phyloP scores from a whole-genome alignment of 805 yeast genomes.

The Candida rishiriensis region DNA sequence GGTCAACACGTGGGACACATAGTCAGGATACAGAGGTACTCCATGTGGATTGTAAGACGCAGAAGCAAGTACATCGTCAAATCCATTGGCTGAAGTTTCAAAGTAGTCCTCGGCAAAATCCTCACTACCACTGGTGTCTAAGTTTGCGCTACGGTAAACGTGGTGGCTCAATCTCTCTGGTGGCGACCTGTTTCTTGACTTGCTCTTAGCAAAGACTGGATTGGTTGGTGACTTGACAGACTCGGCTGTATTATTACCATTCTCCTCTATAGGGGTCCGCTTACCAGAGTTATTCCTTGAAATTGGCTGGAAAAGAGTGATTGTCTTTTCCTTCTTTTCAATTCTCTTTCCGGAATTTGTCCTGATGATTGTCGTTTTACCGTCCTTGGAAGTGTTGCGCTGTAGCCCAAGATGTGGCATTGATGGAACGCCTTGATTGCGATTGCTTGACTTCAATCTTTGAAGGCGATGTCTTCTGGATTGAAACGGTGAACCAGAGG shows the following conservation, averaged over 20 bases:
- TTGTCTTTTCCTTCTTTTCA: conserved; percentile 23
- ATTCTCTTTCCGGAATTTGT: conserved; percentile 13
- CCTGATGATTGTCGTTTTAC: not conserved
- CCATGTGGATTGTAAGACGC: not conserved
- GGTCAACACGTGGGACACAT: not conserved
- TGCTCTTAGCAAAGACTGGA: too few relatives aligned
- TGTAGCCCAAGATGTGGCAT: not conserved
- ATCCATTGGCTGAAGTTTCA: not conserved
- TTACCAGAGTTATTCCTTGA: conserved; percentile 2
- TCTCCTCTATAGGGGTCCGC: not conserved
- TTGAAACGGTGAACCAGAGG: not conserved
- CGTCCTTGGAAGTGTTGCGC: not conserved
- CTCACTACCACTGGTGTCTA: conserved; percentile 16
- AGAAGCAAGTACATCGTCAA: conserved; percentile 1
- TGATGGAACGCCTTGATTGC: not conserved
- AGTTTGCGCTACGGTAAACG: conserved; percentile 7
- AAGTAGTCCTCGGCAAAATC: conserved; percentile 7
- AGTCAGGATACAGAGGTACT: not conserved
- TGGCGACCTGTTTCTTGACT: too few relatives aligned
- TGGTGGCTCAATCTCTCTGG: not conserved
- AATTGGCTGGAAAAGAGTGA: conserved; percentile 26
- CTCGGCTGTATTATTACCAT: conserved; percentile 1
- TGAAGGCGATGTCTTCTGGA: not conserved
- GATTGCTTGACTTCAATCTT: not conserved
- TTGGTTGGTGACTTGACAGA: not conserved